Percentiles rank a stretch among this genome's conserved stretches.
phyloP scores from a whole-genome alignment of 345 rosid species.

The Raphanus raphanistrum region DNA sequence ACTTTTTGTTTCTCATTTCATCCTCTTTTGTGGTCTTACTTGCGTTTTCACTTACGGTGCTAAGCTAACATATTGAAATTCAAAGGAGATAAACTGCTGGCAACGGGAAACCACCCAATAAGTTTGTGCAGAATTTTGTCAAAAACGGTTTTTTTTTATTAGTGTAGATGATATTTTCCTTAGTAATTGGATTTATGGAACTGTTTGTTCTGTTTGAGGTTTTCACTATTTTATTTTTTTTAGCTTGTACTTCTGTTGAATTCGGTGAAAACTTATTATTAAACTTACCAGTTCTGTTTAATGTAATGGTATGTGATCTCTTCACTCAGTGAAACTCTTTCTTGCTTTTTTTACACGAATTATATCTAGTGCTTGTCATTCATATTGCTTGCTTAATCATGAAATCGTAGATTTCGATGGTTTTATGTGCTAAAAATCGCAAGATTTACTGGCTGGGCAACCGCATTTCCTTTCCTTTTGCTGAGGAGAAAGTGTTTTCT shows the following conservation, averaged over 20 bases:
- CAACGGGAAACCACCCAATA: background rate
- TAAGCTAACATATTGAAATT: slow-evolving; percentile 9
- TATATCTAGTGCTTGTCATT: background rate
- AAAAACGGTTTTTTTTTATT: background rate
- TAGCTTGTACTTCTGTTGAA: background rate
- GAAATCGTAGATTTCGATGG: background rate
- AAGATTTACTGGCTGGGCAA: background rate
- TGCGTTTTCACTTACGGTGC: slow-evolving; percentile 9
- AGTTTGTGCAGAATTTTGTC: background rate
- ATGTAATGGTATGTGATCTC: slow-evolving; percentile 6
- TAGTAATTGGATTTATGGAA: background rate
- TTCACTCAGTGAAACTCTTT: background rate
- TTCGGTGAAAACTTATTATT: background rate
- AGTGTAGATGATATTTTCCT: background rate
- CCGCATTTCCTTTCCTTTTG: background rate
- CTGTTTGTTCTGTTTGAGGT: background rate
- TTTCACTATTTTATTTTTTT: background rate
- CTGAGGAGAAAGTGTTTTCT: slow-evolving; percentile 8
- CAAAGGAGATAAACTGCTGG: slow-evolving; percentile 10
- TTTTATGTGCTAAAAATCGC: slow-evolving; percentile 12
- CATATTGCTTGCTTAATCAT: slow-evolving; percentile 5
- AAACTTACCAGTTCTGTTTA: background rate
- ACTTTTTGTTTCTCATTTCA: slow-evolving; percentile 7
- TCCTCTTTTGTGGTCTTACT: slow-evolving; percentile 3
- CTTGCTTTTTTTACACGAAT: slow-evolving; percentile 13